Base-by-base conservation (phyloP, 768 basidiomycete species). In the Termitomyces sp. region DNA sequence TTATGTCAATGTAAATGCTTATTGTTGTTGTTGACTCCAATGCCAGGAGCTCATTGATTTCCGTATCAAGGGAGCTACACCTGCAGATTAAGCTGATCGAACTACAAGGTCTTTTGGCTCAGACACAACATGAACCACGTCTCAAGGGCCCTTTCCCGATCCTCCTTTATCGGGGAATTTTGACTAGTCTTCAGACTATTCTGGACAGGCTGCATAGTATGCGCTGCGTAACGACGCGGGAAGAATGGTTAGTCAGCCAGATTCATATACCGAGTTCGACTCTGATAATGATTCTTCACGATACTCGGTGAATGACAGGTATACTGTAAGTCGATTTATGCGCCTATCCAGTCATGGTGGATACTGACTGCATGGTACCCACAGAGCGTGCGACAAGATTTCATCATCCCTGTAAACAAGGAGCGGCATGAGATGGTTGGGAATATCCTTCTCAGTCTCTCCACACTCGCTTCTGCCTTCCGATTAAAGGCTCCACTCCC, bases 91-190 rank as follows among this genome's bases (percentile, higher is more conserved):
- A 93, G 66, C 73, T 99, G 44, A 90, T 95, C 41, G 84, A 91
- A 66, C 75, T 98, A 9, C 88, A 94, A 63, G 85, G 80, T 1
- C 72, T 98, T n/a, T 76, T 99, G 43, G 82, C 84, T 10, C 91
- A 98, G 64, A 89, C 97, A 0, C 86, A 87, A 60, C 88, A 95
- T 65, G 97, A 99, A 65, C 95, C 95, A 6, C 86, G 97, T 31
- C 70, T 98, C 56, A 99, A 98, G 67, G 97, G 97, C 0, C 94
- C 95, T 0, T 98, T 98, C 72, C 96, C 96, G 2, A 82, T 91
- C 15, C 71, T 81, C 48, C 73, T 94, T 9, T 99, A 98, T 64
- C 86, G 91, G 12, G 84, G 86, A 7, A 84, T 94, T 60, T 73
- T 94, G 71, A 87, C 84, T 1, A 89, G 89, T 63, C 65, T 94